Conservation (phyloP, 805 yeast genomes). For the Candida bentonensis region DNA sequence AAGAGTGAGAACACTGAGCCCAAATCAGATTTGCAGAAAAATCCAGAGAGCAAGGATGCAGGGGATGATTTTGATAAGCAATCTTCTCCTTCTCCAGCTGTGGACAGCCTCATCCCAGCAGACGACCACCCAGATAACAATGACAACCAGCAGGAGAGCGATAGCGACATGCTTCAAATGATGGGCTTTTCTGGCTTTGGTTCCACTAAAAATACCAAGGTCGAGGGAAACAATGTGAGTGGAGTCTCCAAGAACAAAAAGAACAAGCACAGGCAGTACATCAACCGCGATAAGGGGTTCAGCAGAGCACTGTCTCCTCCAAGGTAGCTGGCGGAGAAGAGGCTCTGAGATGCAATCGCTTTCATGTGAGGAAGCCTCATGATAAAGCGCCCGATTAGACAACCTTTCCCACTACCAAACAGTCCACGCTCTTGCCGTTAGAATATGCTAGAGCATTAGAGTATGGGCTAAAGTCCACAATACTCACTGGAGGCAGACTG, state of each 20-base stretch:
- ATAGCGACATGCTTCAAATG: neutral
- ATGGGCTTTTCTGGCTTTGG: neutral
- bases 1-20: too few relatives aligned
- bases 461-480: neutral
- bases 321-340: too few relatives aligned
- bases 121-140: too few relatives aligned
- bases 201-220: neutral
- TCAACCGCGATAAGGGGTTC: neutral
- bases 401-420: neutral
- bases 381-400: neutral
- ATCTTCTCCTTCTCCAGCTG: neutral
- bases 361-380: too few relatives aligned
- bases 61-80: neutral
- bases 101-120: too few relatives aligned
- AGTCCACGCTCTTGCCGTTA: neutral
- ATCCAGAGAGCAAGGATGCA: neutral
- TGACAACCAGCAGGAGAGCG: too few relatives aligned
- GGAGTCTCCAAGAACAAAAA: neutral
- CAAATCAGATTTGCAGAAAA: neutral
- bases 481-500: neutral
- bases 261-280: neutral
- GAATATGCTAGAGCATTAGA: neutral
- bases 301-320: neutral
- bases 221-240: neutral
- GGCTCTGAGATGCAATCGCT: too few relatives aligned